A percentile compares a stretch with the other conserved stretches of the same genome.
These are phyloP conservation scores for Albugo laibachii DNA, from an alignment of 352 stramenopile species.

Conservation along the genomic window DNA sequence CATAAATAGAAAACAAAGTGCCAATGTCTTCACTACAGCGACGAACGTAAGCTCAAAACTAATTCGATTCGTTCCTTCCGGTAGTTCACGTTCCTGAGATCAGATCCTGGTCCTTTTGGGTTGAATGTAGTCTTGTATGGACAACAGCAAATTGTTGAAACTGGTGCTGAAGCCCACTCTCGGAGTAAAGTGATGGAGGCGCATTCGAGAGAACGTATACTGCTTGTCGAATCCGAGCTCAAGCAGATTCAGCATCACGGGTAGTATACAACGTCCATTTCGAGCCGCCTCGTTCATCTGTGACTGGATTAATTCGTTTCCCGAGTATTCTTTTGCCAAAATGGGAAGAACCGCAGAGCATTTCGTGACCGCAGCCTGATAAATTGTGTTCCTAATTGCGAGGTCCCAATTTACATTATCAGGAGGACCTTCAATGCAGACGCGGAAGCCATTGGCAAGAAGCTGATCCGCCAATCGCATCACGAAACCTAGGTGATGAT, in stretches of 20 bases:
- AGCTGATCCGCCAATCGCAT: conserved; percentile 37
- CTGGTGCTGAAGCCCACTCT: conserved; percentile 61
- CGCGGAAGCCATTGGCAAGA: conserved; percentile 24
- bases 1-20: no score
- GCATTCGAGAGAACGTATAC: conserved; percentile 48
- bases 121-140: conserved; percentile 22
- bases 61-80: no score
- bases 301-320: conserved; percentile 58
- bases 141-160: conserved; percentile 25
- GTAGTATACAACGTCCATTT: conserved; percentile 46
- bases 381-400: conserved; percentile 17
- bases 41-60: no score
- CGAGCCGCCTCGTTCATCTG: conserved; percentile 67
- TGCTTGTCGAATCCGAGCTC: conserved; percentile 53
- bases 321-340: conserved; percentile 33
- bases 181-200: conserved; percentile 62
- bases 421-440: conserved; percentile 29
- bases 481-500: conserved; percentile 41
- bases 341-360: conserved; percentile 55
- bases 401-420: conserved; percentile 33
- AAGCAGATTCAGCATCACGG: conserved; percentile 56
- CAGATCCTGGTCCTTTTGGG: no score
- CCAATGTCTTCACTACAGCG: no score
- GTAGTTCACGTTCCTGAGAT: no score
- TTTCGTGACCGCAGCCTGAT: conserved; percentile 62